Conservation (phyloP, 2,329 filamentous ascomycete genomes). For the Ophiocordyceps camponoti-saundersi region DNA sequence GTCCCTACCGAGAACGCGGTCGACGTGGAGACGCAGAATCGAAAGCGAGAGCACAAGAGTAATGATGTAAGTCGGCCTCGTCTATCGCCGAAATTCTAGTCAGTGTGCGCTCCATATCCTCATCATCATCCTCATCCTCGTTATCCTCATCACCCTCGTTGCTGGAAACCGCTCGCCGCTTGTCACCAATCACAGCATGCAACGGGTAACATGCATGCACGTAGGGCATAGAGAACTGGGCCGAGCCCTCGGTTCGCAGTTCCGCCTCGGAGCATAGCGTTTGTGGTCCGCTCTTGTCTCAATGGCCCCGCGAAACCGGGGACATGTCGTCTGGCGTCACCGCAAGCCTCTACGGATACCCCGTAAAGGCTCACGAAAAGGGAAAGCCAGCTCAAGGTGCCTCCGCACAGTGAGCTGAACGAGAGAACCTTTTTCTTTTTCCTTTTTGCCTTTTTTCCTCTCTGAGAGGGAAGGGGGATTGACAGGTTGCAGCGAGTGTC, state of each 20-base stretch:
- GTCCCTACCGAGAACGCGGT: not conserved
- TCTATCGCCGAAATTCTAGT: not conserved
- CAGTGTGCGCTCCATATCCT: not conserved
- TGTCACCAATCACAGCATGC: not conserved
- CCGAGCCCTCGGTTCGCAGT: not conserved
- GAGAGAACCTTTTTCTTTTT: not conserved
- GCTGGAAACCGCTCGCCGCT: no score
- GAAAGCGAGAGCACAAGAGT: no score
- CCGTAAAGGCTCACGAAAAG: not conserved
- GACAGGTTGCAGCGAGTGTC: not conserved
- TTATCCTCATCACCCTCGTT: no score
- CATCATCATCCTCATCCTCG: no score
- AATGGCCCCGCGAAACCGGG: not conserved
- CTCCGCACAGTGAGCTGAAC: not conserved
- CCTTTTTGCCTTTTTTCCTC: not conserved
- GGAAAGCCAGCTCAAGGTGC: not conserved
- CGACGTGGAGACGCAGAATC: not conserved
- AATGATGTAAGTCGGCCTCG: no score
- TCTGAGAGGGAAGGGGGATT: not conserved
- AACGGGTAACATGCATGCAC: not conserved
- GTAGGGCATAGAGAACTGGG: not conserved
- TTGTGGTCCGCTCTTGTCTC: not conserved
- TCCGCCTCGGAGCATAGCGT: not conserved
- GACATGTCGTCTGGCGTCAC: conserved; percentile 1
- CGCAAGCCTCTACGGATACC: not conserved